A percentile compares a stretch with the other conserved stretches of the same genome.
Evolutionary conservation across 257 asterid species (phyloP).

Genomic region (Gentiana dahurica): DNA sequence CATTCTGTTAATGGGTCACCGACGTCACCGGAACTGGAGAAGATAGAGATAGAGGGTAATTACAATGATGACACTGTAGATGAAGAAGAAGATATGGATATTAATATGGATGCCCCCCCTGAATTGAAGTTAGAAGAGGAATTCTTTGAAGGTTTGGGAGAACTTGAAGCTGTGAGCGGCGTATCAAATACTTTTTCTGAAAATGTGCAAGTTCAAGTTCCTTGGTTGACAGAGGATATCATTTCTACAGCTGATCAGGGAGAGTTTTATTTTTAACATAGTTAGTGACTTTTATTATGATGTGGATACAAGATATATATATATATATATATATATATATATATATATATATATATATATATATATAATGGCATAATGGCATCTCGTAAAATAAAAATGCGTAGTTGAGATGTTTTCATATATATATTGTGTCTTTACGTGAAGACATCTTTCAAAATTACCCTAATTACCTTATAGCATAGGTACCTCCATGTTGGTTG

Average conservation of each 20-base stretch:
- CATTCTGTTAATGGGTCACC: slow-evolving; percentile 15
- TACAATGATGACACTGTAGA: slow-evolving; percentile 25
- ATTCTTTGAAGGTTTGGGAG: slow-evolving; percentile 74
- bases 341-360: too few relatives aligned
- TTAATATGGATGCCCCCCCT: slow-evolving; percentile 16
- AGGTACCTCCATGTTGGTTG: too few relatives aligned
- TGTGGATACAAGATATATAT: too few relatives aligned
- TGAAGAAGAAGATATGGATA: slow-evolving; percentile 9
- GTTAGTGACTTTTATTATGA: too few relatives aligned
- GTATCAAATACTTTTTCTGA: slow-evolving; percentile 26
- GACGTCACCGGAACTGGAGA: slow-evolving; percentile 38
- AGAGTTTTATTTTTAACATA: slow-evolving; percentile 24
- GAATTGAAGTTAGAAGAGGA: slow-evolving; percentile 30
- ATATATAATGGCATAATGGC: too few relatives aligned
- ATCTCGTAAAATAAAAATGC: too few relatives aligned
- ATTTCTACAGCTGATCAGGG: slow-evolving; percentile 44
- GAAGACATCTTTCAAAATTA: too few relatives aligned
- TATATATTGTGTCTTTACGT: too few relatives aligned
- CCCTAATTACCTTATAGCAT: too few relatives aligned
- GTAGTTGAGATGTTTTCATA: too few relatives aligned
- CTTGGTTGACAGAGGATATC: slow-evolving; percentile 44
- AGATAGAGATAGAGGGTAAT: slow-evolving; percentile 30
- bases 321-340: too few relatives aligned
- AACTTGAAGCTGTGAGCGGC: slow-evolving; percentile 27
- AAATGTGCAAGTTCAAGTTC: slow-evolving; percentile 21